Base-by-base conservation (phyloP, 164 flowering plant species). In the Annona cherimola region DNA sequence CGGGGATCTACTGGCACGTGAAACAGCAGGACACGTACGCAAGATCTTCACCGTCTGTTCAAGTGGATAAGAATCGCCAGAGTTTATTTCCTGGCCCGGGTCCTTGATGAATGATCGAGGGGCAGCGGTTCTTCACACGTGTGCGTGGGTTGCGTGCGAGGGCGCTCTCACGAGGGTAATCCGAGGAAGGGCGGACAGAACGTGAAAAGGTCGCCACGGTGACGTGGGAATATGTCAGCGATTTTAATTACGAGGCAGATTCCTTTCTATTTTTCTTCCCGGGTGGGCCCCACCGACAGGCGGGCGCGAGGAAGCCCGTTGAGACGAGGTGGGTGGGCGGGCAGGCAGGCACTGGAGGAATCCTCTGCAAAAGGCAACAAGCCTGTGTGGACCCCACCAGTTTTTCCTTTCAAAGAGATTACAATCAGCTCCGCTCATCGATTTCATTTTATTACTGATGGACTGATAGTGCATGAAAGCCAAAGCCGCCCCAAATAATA, bases 171-270 rank as follows among this genome's bases (percentile, higher is more conserved):
- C 35, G 35, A 26, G 35, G 35, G 35, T 26, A 26, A 26, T 26
- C 35, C 35, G 45, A 19, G 68, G 18, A 9, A 12, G 8, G 59
- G 60, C 54, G 70, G 70, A 50, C 41, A 19, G 55, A 43, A 26
- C 70, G 70, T 45, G 70, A 68, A 46, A 45, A 14, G 7, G 16
- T 2, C 20, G 59, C 60, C 42, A 3, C 16, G 41, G 46, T 68
- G 70, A 68, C 70, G 41, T 46, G 20, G 1, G 39, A 26, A 16
- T 1, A 11, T 50, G 70, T 68, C 70, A 68, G 41, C 16, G 4
- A 50, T 45, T 50, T 68, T 50, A 45, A 45, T 68, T 46, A 50
- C 35, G 59, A 46, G 41, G 70, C 70, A 45, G 57, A 45, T 68
- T 45, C 70, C 59, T 50, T 68, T 40, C 43, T 63, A 63, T 63